Conservation (phyloP, 2,329 filamentous ascomycete species). For the Colletotrichum tanaceti region DNA sequence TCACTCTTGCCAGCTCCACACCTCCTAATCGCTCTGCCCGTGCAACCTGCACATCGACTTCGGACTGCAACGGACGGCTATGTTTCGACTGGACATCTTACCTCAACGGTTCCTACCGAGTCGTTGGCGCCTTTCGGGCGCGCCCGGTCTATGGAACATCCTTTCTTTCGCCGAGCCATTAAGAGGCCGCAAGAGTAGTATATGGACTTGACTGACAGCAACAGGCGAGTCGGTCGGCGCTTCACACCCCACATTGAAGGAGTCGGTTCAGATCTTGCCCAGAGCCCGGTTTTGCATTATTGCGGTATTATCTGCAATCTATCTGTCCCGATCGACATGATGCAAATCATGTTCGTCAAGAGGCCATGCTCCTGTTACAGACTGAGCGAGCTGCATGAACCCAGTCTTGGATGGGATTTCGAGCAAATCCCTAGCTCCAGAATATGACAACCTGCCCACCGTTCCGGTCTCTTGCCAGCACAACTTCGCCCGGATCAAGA, state of each 20-base stretch:
- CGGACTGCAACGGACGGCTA: slow-evolving; percentile 30
- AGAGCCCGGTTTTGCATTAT: background rate
- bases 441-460: background rate
- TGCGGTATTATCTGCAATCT: background rate
- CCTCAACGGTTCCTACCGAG: slow-evolving; percentile 8
- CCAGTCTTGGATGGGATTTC: slow-evolving; percentile 14
- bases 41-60: background rate
- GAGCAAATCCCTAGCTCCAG: background rate
- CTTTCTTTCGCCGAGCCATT: background rate
- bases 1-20: slow-evolving; percentile 12
- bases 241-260: background rate
- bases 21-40: slow-evolving; percentile 18
- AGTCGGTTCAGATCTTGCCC: background rate
- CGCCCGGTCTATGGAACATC: background rate
- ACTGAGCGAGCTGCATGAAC: slow-evolving; percentile 19
- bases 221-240: slow-evolving; percentile 4
- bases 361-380: slow-evolving; percentile 7
- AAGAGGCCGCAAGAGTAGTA: background rate
- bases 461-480: background rate
- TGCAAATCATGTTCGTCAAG: slow-evolving; percentile 10
- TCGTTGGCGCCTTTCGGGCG: background rate
- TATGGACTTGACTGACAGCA: background rate
- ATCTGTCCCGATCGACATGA: background rate
- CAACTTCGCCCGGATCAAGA: background rate
- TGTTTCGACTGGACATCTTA: slow-evolving; percentile 23